Evolutionary conservation across 1,284 basidiomycete genomes (phyloP), one percentile per base, ranked within the genome.

Genomic region (Tylopilus sp.): DNA sequence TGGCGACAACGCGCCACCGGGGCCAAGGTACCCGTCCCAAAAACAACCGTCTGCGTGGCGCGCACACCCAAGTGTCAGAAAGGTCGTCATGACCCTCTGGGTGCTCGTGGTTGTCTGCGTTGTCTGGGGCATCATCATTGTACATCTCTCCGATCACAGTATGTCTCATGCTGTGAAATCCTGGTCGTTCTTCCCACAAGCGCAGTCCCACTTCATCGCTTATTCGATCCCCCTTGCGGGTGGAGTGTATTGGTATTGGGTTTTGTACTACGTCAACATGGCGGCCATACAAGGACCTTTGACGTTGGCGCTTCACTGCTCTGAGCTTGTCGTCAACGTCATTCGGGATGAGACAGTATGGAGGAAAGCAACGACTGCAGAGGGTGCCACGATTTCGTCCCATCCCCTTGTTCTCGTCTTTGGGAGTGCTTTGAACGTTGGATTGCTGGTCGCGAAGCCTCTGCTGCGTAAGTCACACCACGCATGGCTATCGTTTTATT

Each of bases 121-220:
- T 6, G 39, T 15, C 17, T 68, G 68, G 65, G 69, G 68, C 6
- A 5, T 66, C 10, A 14, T 59, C 20, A 28, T 69, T 14, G 37
- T 58, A 11, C 22, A n/a, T 31, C 35, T 62, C 13, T 57, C 57
- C 7, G 54, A 65, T 22, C 47, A 35, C 40, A 50, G 8, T 41
- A 50, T 66, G n/a, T 22, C 36, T 3, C 4, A 42, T 17, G 54
- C 57, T 1, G 0, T 61, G 25, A 39, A 22, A 5, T 50, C 52
- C 11, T 68, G 69, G 68, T 41, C 61, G 11, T 71, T 70, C 35
- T 54, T 71, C 11, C 68, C 66, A n/a, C 51, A 19, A n/a, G 7
- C 50, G 5, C 39, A 61, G 41, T 65, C 69, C 0, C 53, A 61
- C 31, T 43, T 65, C 22, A 36, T 67, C 31, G 59, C 58, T 2